Evolutionary conservation across 495 filamentous ascomycete species (phyloP), one percentile per base, ranked within the genome.

Genomic region (Aspergillus homomorphus): DNA sequence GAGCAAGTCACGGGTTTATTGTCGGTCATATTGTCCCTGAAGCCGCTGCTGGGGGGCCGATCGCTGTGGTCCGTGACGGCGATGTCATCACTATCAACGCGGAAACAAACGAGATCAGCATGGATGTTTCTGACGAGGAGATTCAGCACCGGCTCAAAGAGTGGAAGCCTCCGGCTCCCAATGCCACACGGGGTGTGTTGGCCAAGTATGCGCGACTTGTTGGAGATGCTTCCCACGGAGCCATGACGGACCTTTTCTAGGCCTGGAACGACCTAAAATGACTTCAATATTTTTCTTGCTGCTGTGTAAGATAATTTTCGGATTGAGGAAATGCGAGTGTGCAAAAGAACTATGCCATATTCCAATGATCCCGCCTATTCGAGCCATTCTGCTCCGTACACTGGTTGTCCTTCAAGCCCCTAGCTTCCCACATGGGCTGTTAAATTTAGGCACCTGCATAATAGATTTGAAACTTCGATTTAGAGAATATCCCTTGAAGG

Each of bases 21-120:
- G 93, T 97, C 15, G 87, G 93, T 8, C 94, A 98, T 66, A 89
- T 98, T 41, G 90, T 91, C 2, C 94, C 94, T 2, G 94, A 98
- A 74, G 94, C 94, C 4, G 86, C 86, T 14, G 86, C 88, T 9
- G 91, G 80, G 10, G 92, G 92, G 0, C 90, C 92, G 3, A 90
- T 96, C 65, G 91, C 87, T 0, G 70, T 94, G 23, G 90, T 96
- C 4, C 65, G 74, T 64, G 84, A 94, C 65, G 94, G 90, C 0
- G 94, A 98, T 73, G 69, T 87, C 46, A 81, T 98, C 58, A 91
- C 88, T 4, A 98, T 98, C 64, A 87, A 90, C 71, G 91, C 92
- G 0, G 85, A 89, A 57, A 86, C 70, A 33, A 96, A 96, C 65
- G 76, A 84, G 43, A 78, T 97, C 53, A 80, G 73, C 60, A 85